Conservation (phyloP, 2,329 filamentous ascomycete genomes). For the Hymenoscyphus albidus region DNA sequence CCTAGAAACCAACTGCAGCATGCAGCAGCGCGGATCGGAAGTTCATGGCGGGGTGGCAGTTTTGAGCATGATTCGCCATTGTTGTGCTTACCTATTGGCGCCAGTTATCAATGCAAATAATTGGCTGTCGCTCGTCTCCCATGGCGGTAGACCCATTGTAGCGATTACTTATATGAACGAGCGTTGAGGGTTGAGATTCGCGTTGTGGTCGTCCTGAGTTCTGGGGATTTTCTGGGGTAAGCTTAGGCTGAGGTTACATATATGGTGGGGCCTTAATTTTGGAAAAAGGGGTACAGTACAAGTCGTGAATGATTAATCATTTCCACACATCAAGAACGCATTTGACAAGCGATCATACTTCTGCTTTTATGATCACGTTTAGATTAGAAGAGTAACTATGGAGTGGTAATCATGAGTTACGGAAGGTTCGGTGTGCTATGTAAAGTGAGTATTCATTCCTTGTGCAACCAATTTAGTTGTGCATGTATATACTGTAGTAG, state of each 20-base stretch:
- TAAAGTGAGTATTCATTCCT: too few relatives aligned
- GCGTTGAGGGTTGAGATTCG: neutral
- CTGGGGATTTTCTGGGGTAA: constrained; percentile 3
- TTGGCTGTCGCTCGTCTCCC: constrained; percentile 41
- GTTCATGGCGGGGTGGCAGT: neutral
- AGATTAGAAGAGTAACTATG: too few relatives aligned
- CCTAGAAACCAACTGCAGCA: neutral
- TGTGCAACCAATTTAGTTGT: too few relatives aligned
- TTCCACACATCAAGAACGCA: neutral
- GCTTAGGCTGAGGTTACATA: neutral
- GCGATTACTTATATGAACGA: neutral
- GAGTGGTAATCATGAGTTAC: too few relatives aligned
- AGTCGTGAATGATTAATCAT: neutral
- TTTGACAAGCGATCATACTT: too few relatives aligned
- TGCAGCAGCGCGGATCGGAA: neutral
- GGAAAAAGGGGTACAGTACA: neutral
- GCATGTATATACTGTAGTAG: neutral
- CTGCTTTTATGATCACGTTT: too few relatives aligned
- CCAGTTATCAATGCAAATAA: constrained; percentile 73
- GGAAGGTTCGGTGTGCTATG: too few relatives aligned
- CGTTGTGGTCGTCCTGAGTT: neutral
- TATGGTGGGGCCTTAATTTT: neutral
- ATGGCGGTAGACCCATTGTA: constrained; percentile 34
- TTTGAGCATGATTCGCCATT: constrained; percentile 2
- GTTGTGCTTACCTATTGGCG: constrained; percentile 67